These are phyloP conservation scores for Akebia trifoliata DNA, from an alignment of 164 flowering plant genomes.

Conservation along the genomic window DNA sequence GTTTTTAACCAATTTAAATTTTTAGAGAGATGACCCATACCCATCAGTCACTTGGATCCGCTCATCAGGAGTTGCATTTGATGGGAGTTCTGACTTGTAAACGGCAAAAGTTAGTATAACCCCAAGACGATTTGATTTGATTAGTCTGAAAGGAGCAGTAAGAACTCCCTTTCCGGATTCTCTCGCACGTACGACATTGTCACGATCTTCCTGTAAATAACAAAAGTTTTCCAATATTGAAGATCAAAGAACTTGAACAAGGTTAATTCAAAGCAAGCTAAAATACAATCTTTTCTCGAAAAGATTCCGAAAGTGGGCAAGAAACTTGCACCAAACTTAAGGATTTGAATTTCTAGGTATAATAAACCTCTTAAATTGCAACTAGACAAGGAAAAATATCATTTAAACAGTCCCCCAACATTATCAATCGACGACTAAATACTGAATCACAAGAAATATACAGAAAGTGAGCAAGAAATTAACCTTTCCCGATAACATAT, in stretches of 20 bases:
- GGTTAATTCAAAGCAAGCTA: too few relatives aligned
- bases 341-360: too few relatives aligned
- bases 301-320: too few relatives aligned
- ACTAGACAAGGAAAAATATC: not conserved
- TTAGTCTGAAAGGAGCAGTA: conserved; percentile 78
- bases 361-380: not conserved
- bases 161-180: conserved; percentile 88
- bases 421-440: not conserved
- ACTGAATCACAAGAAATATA: not conserved
- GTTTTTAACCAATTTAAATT: not conserved
- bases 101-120: conserved; percentile 92
- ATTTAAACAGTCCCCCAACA: too few relatives aligned
- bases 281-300: too few relatives aligned
- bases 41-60: conserved; percentile 76
- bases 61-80: conserved; percentile 76
- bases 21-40: conserved; percentile 29
- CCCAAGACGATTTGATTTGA: conserved; percentile 83
- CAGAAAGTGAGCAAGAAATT: conserved; percentile 11
- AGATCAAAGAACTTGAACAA: not conserved
- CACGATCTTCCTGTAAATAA: conserved; percentile 81
- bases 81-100: conserved; percentile 69
- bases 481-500: conserved; percentile 90
- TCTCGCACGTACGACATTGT: conserved; percentile 85
- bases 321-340: too few relatives aligned
- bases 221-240: not conserved